Evolutionary conservation across 2,329 filamentous ascomycete species (phyloP).

Genomic region (Leptographium procerum): DNA sequence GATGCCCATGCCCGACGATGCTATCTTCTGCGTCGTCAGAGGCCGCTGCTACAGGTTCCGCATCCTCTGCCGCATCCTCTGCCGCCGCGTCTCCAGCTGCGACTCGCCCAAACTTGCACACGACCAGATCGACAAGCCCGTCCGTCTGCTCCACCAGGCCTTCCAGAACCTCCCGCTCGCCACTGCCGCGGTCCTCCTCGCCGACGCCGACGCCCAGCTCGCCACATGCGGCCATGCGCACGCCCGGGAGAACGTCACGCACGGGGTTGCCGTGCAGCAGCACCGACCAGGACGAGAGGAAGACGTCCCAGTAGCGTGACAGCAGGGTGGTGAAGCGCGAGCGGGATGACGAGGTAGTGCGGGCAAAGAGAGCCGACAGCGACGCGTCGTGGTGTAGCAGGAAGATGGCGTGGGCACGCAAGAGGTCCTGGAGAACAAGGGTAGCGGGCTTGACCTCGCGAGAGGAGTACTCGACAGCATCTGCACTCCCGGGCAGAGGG

Average conservation of each 20-base stretch:
- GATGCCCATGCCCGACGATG: no score
- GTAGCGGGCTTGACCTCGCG: constrained; percentile 77
- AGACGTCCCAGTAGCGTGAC: constrained; percentile 69
- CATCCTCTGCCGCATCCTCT: not conserved
- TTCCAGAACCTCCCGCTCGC: constrained; percentile 85
- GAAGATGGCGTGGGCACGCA: constrained; percentile 74
- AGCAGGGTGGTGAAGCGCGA: constrained; percentile 61
- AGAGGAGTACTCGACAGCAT: constrained; percentile 67
- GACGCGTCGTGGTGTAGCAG: constrained; percentile 76
- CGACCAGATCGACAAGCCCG: constrained; percentile 77
- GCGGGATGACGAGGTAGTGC: constrained; percentile 29
- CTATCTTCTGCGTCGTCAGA: no score
- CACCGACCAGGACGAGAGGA: constrained; percentile 69
- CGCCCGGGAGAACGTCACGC: constrained; percentile 64
- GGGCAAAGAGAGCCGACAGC: constrained; percentile 57
- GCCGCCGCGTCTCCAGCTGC: not conserved
- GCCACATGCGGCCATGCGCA: constrained; percentile 81
- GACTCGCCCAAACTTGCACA: constrained; percentile 62
- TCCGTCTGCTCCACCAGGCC: constrained; percentile 71
- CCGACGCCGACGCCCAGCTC: constrained; percentile 91
- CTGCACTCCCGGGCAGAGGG: constrained; percentile 21
- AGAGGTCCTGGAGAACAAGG: constrained; percentile 67
- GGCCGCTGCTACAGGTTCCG: constrained; percentile 10
- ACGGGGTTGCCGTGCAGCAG: constrained; percentile 82
- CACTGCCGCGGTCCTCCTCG: constrained; percentile 89